Conservation (phyloP, 139 green algal species). For the Diplosphaera chodatii region DNA sequence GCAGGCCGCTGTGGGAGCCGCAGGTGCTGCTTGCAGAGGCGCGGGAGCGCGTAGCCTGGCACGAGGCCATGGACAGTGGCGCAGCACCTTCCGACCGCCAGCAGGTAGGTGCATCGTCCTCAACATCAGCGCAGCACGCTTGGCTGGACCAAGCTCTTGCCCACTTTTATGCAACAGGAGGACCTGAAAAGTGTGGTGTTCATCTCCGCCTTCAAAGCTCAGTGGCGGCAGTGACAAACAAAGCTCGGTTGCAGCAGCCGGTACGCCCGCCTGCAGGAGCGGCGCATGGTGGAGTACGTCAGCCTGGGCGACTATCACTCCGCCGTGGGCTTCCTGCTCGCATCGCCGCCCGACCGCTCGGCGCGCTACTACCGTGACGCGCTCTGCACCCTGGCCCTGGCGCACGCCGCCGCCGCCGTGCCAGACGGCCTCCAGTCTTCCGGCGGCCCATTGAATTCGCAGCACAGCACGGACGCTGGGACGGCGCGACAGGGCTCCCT, state of each 20-base stretch:
- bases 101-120: too few species aligned
- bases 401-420: slow-evolving; percentile 4
- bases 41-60: slow-evolving; percentile 55
- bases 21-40: slow-evolving; percentile 45
- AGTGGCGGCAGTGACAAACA: too few species aligned
- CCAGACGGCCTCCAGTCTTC: too few species aligned
- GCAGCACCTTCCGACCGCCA: too few species aligned
- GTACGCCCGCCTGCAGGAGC: slow-evolving; percentile 26
- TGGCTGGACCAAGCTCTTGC: too few species aligned
- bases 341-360: slow-evolving; percentile 43
- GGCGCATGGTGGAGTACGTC: slow-evolving; percentile 46
- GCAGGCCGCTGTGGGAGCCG: slow-evolving; percentile 48
- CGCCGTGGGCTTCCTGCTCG: slow-evolving; percentile 76
- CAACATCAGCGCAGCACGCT: too few species aligned
- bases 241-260: too few species aligned
- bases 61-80: slow-evolving; percentile 65
- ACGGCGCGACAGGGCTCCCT: too few species aligned
- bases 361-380: slow-evolving; percentile 61
- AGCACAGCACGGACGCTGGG: background rate
- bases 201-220: too few species aligned
- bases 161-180: too few species aligned
- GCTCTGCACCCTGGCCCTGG: slow-evolving; percentile 68
- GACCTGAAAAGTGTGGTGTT: too few species aligned
- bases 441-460: too few species aligned
- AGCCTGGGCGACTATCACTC: slow-evolving; percentile 65